A percentile compares a stretch with the other conserved stretches of the same genome.
Evolutionary conservation across 164 flowering plant species (phyloP).

Genomic region (Brasenia schreberi): DNA sequence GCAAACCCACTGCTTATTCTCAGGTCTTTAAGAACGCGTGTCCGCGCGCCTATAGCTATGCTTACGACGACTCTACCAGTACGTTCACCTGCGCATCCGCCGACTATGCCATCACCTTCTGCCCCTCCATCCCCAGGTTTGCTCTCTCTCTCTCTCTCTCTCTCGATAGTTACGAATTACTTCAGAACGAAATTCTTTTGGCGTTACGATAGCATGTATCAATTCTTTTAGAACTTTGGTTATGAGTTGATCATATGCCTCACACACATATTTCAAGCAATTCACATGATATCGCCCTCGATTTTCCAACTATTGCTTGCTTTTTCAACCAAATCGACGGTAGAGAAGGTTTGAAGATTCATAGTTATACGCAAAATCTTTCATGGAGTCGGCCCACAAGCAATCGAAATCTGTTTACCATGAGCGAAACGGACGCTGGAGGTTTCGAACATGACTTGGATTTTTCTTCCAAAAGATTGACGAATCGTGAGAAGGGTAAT

Average conservation of each 20-base stretch:
- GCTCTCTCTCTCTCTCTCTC: not conserved
- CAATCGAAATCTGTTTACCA: too few relatives aligned
- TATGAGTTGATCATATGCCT: not conserved
- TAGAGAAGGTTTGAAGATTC: too few relatives aligned
- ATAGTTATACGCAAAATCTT: too few relatives aligned
- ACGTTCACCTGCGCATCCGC: constrained; percentile 73
- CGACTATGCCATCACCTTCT: constrained; percentile 72
- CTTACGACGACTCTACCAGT: constrained; percentile 73
- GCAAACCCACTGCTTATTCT: constrained; percentile 59
- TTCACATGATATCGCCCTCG: not conserved
- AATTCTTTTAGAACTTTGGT: not conserved
- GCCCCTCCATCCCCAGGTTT: constrained; percentile 69
- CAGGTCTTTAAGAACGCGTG: constrained; percentile 59
- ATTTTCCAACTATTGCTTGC: not conserved
- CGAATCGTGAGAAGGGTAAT: too few relatives aligned
- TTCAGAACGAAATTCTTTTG: not conserved
- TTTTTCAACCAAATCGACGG: not conserved
- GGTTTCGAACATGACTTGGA: too few relatives aligned
- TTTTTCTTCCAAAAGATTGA: too few relatives aligned
- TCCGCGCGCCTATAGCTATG: constrained; percentile 88
- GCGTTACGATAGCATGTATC: not conserved
- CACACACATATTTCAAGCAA: not conserved
- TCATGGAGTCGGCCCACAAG: too few relatives aligned
- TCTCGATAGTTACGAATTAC: not conserved
- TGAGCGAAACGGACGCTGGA: too few relatives aligned